Evolutionary conservation across 2,329 filamentous ascomycete genomes (phyloP).

Genomic region (Herpotrichia juniperi): DNA sequence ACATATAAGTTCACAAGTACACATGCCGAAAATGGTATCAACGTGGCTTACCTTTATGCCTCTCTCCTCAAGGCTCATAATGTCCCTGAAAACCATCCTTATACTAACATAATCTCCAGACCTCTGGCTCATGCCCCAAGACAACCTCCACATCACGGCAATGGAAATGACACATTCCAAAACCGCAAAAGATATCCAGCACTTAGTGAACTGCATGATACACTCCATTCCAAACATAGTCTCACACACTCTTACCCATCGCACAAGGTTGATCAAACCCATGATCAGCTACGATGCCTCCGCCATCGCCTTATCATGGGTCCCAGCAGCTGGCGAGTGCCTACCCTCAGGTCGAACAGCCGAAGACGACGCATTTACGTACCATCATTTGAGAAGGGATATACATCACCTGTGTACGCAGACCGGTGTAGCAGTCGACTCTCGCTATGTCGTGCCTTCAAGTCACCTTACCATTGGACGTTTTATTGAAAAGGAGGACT

Average conservation of each 20-base stretch:
- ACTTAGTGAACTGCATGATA: constrained; percentile 64
- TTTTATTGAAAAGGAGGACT: constrained; percentile 73
- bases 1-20: neutral
- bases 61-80: neutral
- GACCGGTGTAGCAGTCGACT: constrained; percentile 72
- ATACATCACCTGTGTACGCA: constrained; percentile 67
- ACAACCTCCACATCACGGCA: constrained; percentile 82
- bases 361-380: constrained; percentile 73
- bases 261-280: constrained; percentile 79
- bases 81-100: no score
- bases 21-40: neutral
- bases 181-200: constrained; percentile 70
- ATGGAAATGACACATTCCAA: constrained; percentile 85
- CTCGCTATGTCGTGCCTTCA: constrained; percentile 85
- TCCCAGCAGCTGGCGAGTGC: constrained; percentile 74
- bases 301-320: constrained; percentile 84
- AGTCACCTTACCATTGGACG: constrained; percentile 88
- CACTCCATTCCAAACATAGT: constrained; percentile 65
- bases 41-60: no score
- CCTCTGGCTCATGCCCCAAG: constrained; percentile 84
- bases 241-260: constrained; percentile 70
- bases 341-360: constrained; percentile 38
- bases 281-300: constrained; percentile 83
- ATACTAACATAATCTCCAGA: no score
- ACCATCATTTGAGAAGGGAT: constrained; percentile 87